Evolutionary conservation across 2,329 filamentous ascomycete genomes (phyloP).

Genomic region (Claviceps pazoutovae): DNA sequence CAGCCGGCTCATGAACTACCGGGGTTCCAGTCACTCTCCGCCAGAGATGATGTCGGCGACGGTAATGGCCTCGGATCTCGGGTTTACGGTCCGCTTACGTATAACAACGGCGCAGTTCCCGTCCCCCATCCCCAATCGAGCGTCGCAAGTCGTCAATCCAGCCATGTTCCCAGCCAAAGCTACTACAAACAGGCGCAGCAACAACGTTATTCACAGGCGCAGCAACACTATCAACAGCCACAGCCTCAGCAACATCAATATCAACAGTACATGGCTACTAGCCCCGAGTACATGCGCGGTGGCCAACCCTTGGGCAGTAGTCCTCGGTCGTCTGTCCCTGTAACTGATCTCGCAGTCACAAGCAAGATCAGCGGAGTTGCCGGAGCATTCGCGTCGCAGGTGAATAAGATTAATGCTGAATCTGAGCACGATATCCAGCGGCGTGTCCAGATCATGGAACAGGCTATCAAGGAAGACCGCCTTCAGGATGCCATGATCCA

Average conservation of each 20-base stretch:
- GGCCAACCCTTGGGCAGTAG: slow-evolving; percentile 18
- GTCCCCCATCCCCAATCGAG: slow-evolving; percentile 16
- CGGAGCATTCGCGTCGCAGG: slow-evolving; percentile 22
- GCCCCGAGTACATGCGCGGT: slow-evolving; percentile 23
- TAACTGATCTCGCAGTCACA: slow-evolving; percentile 15
- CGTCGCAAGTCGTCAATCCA: slow-evolving; percentile 19
- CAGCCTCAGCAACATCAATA: slow-evolving; percentile 9
- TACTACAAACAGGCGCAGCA: slow-evolving; percentile 10
- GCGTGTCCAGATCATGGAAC: slow-evolving; percentile 44
- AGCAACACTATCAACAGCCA: slow-evolving; percentile 8
- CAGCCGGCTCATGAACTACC: slow-evolving; percentile 31
- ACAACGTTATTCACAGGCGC: not conserved
- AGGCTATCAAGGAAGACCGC: slow-evolving; percentile 45
- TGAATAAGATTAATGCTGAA: slow-evolving; percentile 21
- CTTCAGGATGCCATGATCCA: slow-evolving; percentile 50
- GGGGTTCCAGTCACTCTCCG: slow-evolving; percentile 6
- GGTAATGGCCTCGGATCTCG: not conserved
- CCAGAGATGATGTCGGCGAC: not conserved
- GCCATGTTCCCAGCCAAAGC: slow-evolving; percentile 13
- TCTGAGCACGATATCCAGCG: slow-evolving; percentile 35
- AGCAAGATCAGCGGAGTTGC: slow-evolving; percentile 21
- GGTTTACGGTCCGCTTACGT: slow-evolving; percentile 8
- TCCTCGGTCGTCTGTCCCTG: slow-evolving; percentile 17
- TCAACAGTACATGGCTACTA: slow-evolving; percentile 19
- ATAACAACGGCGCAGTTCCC: slow-evolving; percentile 13